Base-by-base conservation (phyloP, 257 asterid genomes). In the Solanum stenotomum region DNA sequence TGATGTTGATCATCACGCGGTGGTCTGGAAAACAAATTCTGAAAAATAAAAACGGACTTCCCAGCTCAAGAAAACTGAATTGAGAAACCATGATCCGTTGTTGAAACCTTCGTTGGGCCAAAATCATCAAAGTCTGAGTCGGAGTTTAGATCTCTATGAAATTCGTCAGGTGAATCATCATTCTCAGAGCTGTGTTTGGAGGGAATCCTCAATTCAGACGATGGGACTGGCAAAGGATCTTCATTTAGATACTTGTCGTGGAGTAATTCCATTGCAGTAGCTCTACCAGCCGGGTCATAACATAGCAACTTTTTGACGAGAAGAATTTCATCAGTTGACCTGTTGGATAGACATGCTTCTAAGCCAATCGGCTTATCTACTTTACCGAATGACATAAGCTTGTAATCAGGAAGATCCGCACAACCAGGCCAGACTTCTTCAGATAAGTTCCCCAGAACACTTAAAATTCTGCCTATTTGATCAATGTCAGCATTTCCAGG, bases 401-500 rank as follows among this genome's bases (percentile, higher is more conserved):
- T 93, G 92, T 92, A 97, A 91, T 96, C 99, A 22, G 99, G 98
- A 56, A 97, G 98, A 27, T 94, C 89, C 15, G 76, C 89, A 40
- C 99, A 97, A 65, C 93, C 98, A 29, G 99, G 97, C 99, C 99
- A 97, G 74, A 88, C 92, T 75, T 96, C 98, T 75, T 92, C 94
- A 1, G 94, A 90, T 86, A 97, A 88, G 90, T 95, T 92, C 46
- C 99, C 99, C 87, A 97, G 89, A 84, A 95, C 81, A 49, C 87
- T 89, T 85, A 96, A 94, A 79, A 97, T 93, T 85, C 89, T 93
- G 63, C 95, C 91, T 76, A 97, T 90, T 92, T 97, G 99, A 88
- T 97, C 99, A 63, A 97, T 95, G 89, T 96, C 99, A 5, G 99
- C 94, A 75, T 88, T 89, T 81, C 99, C 99, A 1, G 98, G 98